Conservation (phyloP, 2,329 filamentous ascomycete species). For the Waltergamsia citrina region DNA sequence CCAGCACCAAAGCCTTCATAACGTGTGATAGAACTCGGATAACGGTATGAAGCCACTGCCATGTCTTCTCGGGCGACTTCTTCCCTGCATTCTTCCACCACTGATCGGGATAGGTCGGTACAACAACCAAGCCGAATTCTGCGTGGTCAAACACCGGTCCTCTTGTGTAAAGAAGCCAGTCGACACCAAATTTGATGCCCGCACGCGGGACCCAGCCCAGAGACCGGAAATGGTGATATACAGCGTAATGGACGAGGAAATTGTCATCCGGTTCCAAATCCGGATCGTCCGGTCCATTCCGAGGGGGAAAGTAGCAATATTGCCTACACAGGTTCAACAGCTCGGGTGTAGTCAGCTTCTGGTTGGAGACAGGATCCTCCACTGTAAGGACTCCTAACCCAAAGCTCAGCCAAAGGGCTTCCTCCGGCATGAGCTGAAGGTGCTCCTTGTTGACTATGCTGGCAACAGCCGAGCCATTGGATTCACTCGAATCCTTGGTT, state of each 20-base stretch:
- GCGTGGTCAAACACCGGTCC: conserved; percentile 93
- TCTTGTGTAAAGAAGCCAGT: conserved; percentile 88
- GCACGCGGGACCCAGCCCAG: conserved; percentile 89
- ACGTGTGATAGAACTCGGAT: conserved; percentile 87
- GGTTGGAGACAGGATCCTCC: conserved; percentile 33
- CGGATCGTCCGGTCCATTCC: conserved; percentile 19
- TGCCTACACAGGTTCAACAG: conserved; percentile 59
- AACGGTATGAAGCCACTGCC: conserved; percentile 81
- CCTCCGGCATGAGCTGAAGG: conserved; percentile 82
- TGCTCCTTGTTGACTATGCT: conserved; percentile 58
- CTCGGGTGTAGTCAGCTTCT: conserved; percentile 39
- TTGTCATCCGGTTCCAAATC: conserved; percentile 63
- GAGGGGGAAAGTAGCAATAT: conserved; percentile 60
- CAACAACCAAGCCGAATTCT: conserved; percentile 77
- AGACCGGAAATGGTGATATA: conserved; percentile 93
- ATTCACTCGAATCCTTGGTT: conserved; percentile 1
- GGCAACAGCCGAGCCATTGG: not conserved
- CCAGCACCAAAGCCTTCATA: conserved; percentile 78
- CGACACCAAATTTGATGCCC: conserved; percentile 89
- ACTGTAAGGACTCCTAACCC: conserved; percentile 67
- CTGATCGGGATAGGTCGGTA: conserved; percentile 70
- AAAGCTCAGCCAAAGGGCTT: conserved; percentile 85
- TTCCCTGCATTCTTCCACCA: conserved; percentile 59
- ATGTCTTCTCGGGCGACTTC: conserved; percentile 41
- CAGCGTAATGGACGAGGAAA: conserved; percentile 79